These are phyloP conservation scores for Lojkania enalia DNA, from an alignment of 2,329 filamentous ascomycete species.

Conservation along the genomic window DNA sequence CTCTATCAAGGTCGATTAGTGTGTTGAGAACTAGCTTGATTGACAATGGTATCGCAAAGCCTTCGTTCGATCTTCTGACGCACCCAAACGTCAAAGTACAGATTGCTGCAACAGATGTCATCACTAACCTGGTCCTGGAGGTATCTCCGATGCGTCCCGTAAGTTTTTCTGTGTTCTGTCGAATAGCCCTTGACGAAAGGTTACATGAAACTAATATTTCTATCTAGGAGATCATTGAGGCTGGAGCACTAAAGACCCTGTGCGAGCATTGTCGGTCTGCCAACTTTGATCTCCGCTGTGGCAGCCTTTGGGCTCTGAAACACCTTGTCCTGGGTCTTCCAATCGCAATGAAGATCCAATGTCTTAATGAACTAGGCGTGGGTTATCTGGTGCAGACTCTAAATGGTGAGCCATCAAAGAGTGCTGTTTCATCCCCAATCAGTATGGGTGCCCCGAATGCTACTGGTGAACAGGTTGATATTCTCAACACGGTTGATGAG, in stretches of 20 bases:
- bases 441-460: constrained; percentile 62
- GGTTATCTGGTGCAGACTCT: constrained; percentile 83
- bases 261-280: constrained; percentile 83
- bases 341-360: constrained; percentile 73
- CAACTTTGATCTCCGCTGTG: constrained; percentile 77
- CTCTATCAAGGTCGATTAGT: constrained; percentile 81
- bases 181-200: neutral
- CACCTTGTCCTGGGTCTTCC: constrained; percentile 77
- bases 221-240: constrained; percentile 68
- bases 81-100: constrained; percentile 78
- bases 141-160: constrained; percentile 91
- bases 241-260: constrained; percentile 73
- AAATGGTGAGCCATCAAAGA: constrained; percentile 56
- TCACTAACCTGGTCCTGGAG: constrained; percentile 84
- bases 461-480: constrained; percentile 62
- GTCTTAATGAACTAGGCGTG: constrained; percentile 75
- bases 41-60: constrained; percentile 78
- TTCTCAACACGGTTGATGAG: constrained; percentile 56
- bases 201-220: constrained; percentile 17
- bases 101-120: constrained; percentile 79
- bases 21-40: constrained; percentile 84
- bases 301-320: constrained; percentile 92
- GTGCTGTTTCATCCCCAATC: constrained; percentile 42
- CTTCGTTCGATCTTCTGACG: constrained; percentile 73
- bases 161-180: constrained; percentile 43